phyloP scores from a whole-genome alignment of 1,284 basidiomycete genomes.

The Moniliella sp. region DNA sequence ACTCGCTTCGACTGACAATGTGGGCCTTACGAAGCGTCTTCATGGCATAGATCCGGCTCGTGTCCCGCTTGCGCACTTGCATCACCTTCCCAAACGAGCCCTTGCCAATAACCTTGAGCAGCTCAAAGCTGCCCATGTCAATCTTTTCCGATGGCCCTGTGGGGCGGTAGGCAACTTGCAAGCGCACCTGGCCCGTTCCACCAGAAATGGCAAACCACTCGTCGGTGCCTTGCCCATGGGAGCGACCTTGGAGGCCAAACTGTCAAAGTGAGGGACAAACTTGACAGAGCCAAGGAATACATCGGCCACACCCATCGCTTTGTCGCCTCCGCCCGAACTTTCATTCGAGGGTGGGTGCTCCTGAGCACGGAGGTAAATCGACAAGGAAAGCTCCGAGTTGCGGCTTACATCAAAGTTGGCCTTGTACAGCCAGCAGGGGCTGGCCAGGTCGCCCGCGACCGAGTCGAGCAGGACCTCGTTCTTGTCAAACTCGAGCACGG shows the following conservation, averaged over 20 bases:
- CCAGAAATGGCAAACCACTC: constrained; percentile 66
- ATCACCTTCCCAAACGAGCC: constrained; percentile 57
- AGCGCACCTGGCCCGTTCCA: constrained; percentile 74
- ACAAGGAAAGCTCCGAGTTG: constrained; percentile 26
- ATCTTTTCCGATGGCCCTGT: too few relatives aligned
- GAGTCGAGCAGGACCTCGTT: constrained; percentile 93
- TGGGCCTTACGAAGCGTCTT: constrained; percentile 98
- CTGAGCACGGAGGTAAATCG: constrained; percentile 16
- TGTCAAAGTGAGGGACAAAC: constrained; percentile 61
- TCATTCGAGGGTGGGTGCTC: background rate
- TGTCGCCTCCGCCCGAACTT: constrained; percentile 40
- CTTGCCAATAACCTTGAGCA: constrained; percentile 94
- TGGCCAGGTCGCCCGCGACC: constrained; percentile 66
- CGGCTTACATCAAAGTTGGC: constrained; percentile 39
- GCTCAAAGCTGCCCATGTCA: constrained; percentile 71
- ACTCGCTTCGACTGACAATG: constrained; percentile 93
- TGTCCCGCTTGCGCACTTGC: constrained; percentile 61
- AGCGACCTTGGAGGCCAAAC: too few relatives aligned
- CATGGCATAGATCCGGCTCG: constrained; percentile 84
- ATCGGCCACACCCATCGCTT: constrained; percentile 77
- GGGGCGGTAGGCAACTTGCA: constrained; percentile 71
- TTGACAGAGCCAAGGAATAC: constrained; percentile 78
- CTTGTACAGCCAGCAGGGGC: constrained; percentile 83
- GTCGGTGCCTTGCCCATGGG: too few relatives aligned
- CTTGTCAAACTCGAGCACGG: constrained; percentile 69